Percentiles rank a stretch among this genome's conserved stretches.
These are phyloP conservation scores for Asterophora parasitica DNA, from an alignment of 768 basidiomycete species.

Conservation along the genomic window DNA sequence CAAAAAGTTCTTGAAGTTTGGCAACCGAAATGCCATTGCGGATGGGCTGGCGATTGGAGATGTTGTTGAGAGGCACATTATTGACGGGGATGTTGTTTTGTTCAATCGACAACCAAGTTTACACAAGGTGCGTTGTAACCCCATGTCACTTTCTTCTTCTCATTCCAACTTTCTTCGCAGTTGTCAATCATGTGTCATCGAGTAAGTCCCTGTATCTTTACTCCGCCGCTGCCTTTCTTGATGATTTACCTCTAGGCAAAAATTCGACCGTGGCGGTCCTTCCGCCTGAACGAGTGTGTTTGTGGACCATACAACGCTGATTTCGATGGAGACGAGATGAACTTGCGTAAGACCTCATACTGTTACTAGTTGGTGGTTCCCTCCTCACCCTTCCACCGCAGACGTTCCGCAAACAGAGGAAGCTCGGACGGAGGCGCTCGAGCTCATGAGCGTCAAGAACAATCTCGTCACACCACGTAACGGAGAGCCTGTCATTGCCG, in stretches of 20 bases:
- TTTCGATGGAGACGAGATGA: constrained; percentile 99
- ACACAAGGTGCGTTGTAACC: constrained; percentile 62
- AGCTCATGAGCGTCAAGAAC: constrained; percentile 95
- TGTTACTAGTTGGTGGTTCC: not conserved
- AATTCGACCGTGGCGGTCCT: constrained; percentile 95
- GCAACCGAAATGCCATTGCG: constrained; percentile 74
- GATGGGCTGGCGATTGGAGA: constrained; percentile 84
- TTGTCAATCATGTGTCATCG: constrained; percentile 99
- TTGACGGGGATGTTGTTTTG: constrained; percentile 93
- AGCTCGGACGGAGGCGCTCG: constrained; percentile 92
- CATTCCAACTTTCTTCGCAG: constrained; percentile 31
- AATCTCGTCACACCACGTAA: constrained; percentile 98
- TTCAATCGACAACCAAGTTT: constrained; percentile 99
- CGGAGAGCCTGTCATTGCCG: constrained; percentile 98
- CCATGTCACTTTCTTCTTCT: constrained; percentile 4
- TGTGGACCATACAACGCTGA: constrained; percentile 99
- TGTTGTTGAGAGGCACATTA: constrained; percentile 89
- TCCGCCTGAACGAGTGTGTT: constrained; percentile 97
- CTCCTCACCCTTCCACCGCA: constrained; percentile 25
- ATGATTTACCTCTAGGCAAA: constrained; percentile 49
- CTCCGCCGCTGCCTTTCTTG: not conserved
- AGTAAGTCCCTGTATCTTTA: constrained; percentile 35
- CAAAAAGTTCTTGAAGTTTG: constrained; percentile 90
- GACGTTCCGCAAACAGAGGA: constrained; percentile 99
- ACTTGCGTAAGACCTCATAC: constrained; percentile 66